A percentile compares a stretch with the other conserved stretches of the same genome.
These are phyloP conservation scores for Lasiosphaeria ovina DNA, from an alignment of 495 filamentous ascomycete species.

Conservation along the genomic window DNA sequence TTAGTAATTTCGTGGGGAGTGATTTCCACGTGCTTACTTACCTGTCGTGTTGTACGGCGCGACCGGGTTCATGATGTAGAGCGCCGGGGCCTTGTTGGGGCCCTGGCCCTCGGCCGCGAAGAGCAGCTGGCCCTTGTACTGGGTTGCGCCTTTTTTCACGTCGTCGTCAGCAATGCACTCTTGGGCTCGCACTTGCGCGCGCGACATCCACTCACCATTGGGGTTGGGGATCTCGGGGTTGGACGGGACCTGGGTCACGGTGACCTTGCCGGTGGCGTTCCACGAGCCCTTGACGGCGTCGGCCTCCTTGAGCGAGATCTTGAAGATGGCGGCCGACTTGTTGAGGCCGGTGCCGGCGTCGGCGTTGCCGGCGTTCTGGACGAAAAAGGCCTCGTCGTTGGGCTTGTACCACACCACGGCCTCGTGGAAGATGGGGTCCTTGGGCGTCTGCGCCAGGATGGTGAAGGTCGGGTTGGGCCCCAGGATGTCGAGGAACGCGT, in stretches of 20 bases:
- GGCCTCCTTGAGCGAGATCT: conserved; percentile 44
- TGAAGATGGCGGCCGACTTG: conserved; percentile 51
- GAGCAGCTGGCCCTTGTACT: conserved; percentile 46
- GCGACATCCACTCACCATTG: conserved; percentile 38
- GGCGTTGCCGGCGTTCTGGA: conserved; percentile 47
- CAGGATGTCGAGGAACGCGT: conserved; percentile 43
- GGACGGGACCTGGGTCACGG: conserved; percentile 28
- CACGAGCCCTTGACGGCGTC: conserved; percentile 20
- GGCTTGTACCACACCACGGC: conserved; percentile 49
- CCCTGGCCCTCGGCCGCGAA: conserved; percentile 50
- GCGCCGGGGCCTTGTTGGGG: conserved; percentile 36
- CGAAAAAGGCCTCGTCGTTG: conserved; percentile 54
- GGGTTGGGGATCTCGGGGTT: conserved; percentile 46
- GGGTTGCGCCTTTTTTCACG: conserved; percentile 40
- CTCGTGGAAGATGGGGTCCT: conserved; percentile 51
- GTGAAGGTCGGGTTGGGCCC: conserved; percentile 45
- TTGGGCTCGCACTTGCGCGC: no score
- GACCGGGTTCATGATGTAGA: conserved; percentile 47
- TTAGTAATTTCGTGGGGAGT: no score
- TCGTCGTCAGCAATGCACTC: no score
- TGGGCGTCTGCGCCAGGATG: conserved; percentile 37
- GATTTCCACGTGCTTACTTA: conserved; percentile 22
- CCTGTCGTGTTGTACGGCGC: conserved; percentile 51
- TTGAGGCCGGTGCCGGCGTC: conserved; percentile 49
- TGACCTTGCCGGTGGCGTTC: conserved; percentile 20